These are phyloP conservation scores for Sechiopsis laciniata DNA, from an alignment of 306 rosid genomes.

Conservation along the genomic window DNA sequence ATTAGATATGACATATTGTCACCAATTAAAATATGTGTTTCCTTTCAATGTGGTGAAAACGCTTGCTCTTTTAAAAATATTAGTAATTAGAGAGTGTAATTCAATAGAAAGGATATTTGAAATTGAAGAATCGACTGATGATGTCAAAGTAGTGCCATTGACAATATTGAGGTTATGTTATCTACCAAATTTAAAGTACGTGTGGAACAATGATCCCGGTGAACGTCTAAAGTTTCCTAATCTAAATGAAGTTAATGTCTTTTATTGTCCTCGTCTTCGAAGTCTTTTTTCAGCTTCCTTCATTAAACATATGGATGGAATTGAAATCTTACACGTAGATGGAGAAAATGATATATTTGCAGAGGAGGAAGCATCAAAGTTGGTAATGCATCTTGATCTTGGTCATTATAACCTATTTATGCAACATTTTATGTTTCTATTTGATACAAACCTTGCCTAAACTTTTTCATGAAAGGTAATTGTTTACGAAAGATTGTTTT, in stretches of 20 bases:
- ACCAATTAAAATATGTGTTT: neutral
- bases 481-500: too few species aligned
- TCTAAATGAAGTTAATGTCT: neutral
- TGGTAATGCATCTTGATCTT: too few species aligned
- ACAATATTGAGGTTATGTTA: fast-evolving
- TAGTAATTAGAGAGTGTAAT: neutral
- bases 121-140: neutral
- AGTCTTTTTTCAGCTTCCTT: neutral
- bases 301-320: neutral
- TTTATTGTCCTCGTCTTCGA: neutral
- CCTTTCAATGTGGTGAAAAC: neutral
- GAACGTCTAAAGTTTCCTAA: neutral
- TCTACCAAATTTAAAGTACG: neutral
- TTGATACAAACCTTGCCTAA: too few species aligned
- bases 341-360: neutral
- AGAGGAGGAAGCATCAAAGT: neutral
- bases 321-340: neutral
- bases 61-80: neutral
- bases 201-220: neutral
- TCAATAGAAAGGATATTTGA: neutral
- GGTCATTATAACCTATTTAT: neutral
- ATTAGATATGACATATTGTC: neutral
- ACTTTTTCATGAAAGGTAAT: too few species aligned
- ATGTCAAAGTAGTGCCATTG: neutral
- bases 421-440: too few species aligned